These are phyloP conservation scores for Plasmodiophora brassicae DNA, from an alignment of 208 protist species.

Conservation along the genomic window DNA sequence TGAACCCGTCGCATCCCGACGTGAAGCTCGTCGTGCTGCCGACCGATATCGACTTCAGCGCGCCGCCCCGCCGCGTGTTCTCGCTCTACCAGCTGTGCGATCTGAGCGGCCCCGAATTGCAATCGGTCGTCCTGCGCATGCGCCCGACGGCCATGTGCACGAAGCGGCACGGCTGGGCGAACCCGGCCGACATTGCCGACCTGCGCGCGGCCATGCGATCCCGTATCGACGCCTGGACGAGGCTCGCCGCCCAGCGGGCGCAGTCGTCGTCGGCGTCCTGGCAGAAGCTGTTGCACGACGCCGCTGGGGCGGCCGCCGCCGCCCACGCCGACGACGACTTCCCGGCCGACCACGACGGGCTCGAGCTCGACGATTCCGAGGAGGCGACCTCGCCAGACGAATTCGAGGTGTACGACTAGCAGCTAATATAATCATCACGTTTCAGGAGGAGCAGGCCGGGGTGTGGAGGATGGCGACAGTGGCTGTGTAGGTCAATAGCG, in stretches of 20 bases:
- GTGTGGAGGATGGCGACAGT: too few species aligned
- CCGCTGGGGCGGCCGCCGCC: background rate
- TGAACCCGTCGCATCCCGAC: conserved; percentile 23
- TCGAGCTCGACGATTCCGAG: background rate
- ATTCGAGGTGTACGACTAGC: conserved; percentile 20
- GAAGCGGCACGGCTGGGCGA: background rate
- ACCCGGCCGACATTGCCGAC: background rate
- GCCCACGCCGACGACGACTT: background rate
- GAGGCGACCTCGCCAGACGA: background rate
- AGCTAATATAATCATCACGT: too few species aligned
- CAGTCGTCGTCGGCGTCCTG: too few species aligned
- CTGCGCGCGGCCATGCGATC: background rate
- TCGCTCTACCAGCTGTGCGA: conserved; percentile 2
- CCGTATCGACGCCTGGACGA: background rate
- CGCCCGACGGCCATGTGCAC: background rate
- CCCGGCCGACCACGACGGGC: background rate
- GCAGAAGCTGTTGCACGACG: background rate
- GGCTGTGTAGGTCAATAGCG: too few species aligned
- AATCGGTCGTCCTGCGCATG: background rate
- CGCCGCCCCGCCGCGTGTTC: background rate
- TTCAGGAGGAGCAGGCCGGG: too few species aligned
- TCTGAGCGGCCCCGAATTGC: background rate
- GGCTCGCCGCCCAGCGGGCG: too few species aligned
- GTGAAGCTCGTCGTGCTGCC: background rate
- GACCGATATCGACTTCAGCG: conserved; percentile 22